Evolutionary conservation across 2,329 filamentous ascomycete species (phyloP), one percentile per base, ranked within the genome.

Genomic region (Cladobotryum protrusum): DNA sequence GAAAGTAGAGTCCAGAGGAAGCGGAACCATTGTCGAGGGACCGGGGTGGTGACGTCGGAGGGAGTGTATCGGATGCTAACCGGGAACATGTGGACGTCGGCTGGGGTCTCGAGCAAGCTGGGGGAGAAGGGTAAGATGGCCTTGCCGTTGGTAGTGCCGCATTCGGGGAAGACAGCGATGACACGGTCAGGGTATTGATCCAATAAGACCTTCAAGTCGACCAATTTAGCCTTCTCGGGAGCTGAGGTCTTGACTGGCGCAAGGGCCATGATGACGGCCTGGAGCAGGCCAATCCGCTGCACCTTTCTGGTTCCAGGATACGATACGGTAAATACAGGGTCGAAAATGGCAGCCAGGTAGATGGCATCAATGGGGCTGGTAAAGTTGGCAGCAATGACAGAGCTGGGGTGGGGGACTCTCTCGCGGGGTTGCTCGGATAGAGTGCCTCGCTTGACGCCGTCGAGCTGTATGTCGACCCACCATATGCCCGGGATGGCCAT

Each of bases 391-490:
- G 89, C 91, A 60, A 99, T 93, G 59, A 99, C 77, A 49, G 85
- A 87, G 43, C 87, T 83, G 4, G 85, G 81, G 49, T 86, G 81
- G 1, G 93, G 93, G 15, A 97, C 81, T 37, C 89, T 82, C 52
- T 83, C 76, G 50, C 77, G 73, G 36, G 86, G 83, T 60, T 90
- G 84, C 61, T 86, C 84, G 43, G 86, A 84, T 32, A 95, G 75
- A 20, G 86, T 91, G 72, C 93, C 93, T 71, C 90, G 88, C 70
- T 89, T 91, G 48, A 99, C 93, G 52, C 92, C 92, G 66, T 99
- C 93, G 57, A 99, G 89, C 68, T 96, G 92, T n/a, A 99, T 75
- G 69, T 99, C 93, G 50, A 96, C 85, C 92, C 92, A 97, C 90
- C 91, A 97, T 51, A 99, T 88, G 24, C 93, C 92, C 0, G 91